Evolutionary conservation across 139 green algal genomes (phyloP).

Genomic region (Micractinium sp.): DNA sequence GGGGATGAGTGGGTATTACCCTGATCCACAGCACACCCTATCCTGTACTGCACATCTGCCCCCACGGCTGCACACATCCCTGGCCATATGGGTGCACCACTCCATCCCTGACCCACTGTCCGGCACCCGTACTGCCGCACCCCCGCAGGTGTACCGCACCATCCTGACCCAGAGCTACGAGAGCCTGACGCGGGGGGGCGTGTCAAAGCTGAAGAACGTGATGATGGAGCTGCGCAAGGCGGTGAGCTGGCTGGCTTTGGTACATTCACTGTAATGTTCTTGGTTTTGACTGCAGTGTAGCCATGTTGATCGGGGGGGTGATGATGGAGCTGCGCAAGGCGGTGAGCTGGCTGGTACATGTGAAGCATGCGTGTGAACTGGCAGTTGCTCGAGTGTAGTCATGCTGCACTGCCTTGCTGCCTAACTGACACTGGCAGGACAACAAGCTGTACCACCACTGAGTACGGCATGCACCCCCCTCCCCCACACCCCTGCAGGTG

Average conservation of each 20-base stretch:
- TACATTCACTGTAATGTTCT: no score
- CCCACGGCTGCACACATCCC: no score
- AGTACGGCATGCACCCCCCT: no score
- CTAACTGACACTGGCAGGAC: no score
- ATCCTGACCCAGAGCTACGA: slow-evolving; percentile 11
- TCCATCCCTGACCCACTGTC: no score
- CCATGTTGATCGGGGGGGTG: no score
- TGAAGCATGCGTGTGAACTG: no score
- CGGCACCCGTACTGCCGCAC: not conserved
- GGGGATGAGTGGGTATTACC: not conserved
- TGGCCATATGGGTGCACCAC: not conserved
- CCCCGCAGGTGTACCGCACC: slow-evolving; percentile 13
- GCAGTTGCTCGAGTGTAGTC: no score
- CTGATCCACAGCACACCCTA: no score
- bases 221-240: slow-evolving; percentile 31
- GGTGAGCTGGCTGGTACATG: not conserved
- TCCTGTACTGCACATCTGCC: not conserved
- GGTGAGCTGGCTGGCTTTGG: slow-evolving; percentile 7
- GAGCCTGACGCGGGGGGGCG: slow-evolving; percentile 21
- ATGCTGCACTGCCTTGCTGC: not conserved
- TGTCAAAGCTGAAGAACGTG: slow-evolving; percentile 14
- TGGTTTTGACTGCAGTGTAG: no score
- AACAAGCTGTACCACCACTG: no score
- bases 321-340: slow-evolving; percentile 29
- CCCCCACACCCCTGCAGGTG: not conserved